Percentiles rank a stretch among this genome's conserved stretches.
Evolutionary conservation across 1,284 basidiomycete species (phyloP).

Genomic region (Ustilago lituana): DNA sequence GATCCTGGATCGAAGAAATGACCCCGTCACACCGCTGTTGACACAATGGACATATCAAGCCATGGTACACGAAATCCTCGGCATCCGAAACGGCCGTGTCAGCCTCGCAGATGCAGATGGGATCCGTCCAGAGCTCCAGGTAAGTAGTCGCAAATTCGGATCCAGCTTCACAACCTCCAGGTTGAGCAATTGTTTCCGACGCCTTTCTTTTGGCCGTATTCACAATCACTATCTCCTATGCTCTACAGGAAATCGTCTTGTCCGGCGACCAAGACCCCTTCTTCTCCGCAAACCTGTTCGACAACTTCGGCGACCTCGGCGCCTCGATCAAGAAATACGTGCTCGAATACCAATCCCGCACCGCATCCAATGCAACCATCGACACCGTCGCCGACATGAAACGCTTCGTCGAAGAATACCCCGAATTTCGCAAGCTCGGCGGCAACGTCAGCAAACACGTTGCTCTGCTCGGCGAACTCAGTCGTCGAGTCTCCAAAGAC

Average conservation of each 20-base stretch:
- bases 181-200: too few relatives aligned
- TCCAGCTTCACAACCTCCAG: too few relatives aligned
- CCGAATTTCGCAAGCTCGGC: conserved; percentile 93
- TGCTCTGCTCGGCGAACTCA: conserved; percentile 93
- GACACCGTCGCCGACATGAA: conserved; percentile 86
- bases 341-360: conserved; percentile 84
- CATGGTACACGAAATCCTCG: conserved; percentile 96
- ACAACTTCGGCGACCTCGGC: conserved; percentile 97
- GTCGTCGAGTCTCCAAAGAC: conserved; percentile 84
- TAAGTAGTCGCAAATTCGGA: too few relatives aligned
- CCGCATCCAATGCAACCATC: conserved; percentile 82
- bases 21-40: conserved; percentile 96
- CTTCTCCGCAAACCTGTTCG: conserved; percentile 88
- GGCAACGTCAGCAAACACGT: conserved; percentile 99
- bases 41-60: conserved; percentile 99
- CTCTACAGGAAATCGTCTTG: conserved; percentile 88
- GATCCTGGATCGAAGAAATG: conserved; percentile 85
- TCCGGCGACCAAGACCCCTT: conserved; percentile 92
- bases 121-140: conserved; percentile 84
- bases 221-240: too few relatives aligned
- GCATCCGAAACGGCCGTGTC: conserved; percentile 93
- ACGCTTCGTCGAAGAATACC: conserved; percentile 94
- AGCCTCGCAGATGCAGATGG: conserved; percentile 85
- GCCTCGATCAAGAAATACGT: conserved; percentile 93
- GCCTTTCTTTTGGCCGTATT: too few relatives aligned